Percentiles rank a stretch among this genome's conserved stretches.
Evolutionary conservation across 352 stramenopile genomes (phyloP).

Genomic region (Pythium insidiosum): DNA sequence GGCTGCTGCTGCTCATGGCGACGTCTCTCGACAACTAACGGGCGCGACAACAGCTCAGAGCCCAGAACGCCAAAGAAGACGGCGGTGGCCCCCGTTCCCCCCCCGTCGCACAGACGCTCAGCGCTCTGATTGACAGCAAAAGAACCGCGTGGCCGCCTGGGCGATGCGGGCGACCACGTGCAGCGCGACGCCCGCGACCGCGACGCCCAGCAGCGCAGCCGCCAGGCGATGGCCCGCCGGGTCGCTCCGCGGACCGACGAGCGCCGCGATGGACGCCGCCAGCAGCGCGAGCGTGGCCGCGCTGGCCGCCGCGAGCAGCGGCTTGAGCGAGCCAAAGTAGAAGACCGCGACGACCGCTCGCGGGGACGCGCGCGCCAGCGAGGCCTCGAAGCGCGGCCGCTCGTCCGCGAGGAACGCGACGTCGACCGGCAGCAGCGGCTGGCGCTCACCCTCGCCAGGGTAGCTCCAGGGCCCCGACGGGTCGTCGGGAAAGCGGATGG

Average conservation of each 20-base stretch:
- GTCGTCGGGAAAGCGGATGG: slow-evolving; percentile 22
- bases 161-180: slow-evolving; percentile 31
- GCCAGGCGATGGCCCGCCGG: slow-evolving; percentile 1
- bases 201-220: neutral
- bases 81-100: too few species aligned
- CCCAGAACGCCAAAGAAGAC: too few species aligned
- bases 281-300: slow-evolving; percentile 22
- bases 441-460: slow-evolving; percentile 5
- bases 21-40: too few species aligned
- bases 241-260: slow-evolving; percentile 22
- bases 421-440: slow-evolving; percentile 29
- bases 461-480: neutral
- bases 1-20: too few species aligned
- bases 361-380: slow-evolving; percentile 23
- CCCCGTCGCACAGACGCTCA: too few species aligned
- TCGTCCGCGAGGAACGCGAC: slow-evolving; percentile 4
- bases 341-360: slow-evolving; percentile 27
- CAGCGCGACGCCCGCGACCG: neutral
- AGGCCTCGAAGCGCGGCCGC: slow-evolving; percentile 16
- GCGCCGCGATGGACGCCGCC: slow-evolving; percentile 18
- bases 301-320: slow-evolving; percentile 25
- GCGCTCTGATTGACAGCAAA: slow-evolving; percentile 56
- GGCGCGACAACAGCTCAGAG: too few species aligned
- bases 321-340: slow-evolving; percentile 46
- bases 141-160: slow-evolving; percentile 43